Evolutionary conservation across 495 filamentous ascomycete species (phyloP).

Genomic region (Echria macrotheca): DNA sequence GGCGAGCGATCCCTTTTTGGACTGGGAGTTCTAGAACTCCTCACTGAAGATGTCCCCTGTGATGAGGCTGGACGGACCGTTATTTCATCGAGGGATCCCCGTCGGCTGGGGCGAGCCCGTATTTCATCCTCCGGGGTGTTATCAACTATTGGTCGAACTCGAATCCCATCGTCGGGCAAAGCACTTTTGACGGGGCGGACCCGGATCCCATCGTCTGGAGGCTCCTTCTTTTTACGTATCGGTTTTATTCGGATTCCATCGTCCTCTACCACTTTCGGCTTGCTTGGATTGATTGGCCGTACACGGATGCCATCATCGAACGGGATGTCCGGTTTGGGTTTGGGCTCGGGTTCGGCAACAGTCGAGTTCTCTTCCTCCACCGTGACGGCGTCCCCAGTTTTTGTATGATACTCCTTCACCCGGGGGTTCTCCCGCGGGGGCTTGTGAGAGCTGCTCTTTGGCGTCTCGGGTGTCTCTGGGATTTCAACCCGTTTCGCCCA

Average conservation of each 20-base stretch:
- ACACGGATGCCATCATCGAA: conserved; percentile 23
- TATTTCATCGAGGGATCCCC: conserved; percentile 23
- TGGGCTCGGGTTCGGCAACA: conserved; percentile 8
- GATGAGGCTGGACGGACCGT: conserved; percentile 27
- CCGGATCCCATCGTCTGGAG: conserved; percentile 4
- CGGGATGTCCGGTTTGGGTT: conserved; percentile 16
- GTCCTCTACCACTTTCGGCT: neutral
- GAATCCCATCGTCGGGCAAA: conserved; percentile 6
- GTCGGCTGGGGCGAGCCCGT: conserved; percentile 24
- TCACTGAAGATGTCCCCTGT: conserved; percentile 21
- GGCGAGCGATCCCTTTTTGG: conserved; percentile 32
- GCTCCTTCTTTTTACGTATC: conserved; percentile 12
- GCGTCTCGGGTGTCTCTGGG: conserved; percentile 20
- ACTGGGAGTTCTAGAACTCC: conserved; percentile 15
- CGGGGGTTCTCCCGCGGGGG: neutral
- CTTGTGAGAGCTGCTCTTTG: neutral
- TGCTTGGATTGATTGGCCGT: conserved; percentile 2
- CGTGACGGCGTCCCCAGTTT: conserved; percentile 25
- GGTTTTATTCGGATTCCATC: conserved; percentile 35
- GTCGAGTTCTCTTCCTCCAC: conserved; percentile 26
- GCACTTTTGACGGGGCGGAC: neutral
- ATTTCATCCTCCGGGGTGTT: conserved; percentile 17
- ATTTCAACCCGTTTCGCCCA: conserved; percentile 45
- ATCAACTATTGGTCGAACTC: neutral
- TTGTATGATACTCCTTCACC: conserved; percentile 22